phyloP scores from a whole-genome alignment of 805 yeast species.

The Hanseniaspora occidentalis region DNA sequence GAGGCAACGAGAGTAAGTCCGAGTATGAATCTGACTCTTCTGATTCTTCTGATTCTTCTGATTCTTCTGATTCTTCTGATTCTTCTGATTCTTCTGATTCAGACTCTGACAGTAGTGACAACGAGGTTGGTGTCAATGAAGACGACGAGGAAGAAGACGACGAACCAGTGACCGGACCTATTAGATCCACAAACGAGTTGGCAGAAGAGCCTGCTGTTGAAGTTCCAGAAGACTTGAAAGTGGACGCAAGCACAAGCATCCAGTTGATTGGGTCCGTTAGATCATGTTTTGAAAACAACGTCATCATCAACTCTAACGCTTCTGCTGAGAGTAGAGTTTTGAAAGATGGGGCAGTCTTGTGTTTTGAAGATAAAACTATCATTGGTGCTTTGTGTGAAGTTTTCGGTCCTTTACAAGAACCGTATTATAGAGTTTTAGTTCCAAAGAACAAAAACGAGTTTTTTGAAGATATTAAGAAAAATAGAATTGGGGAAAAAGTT shows the following conservation, averaged over 20 bases:
- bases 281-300: slow-evolving; percentile 57
- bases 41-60: neutral
- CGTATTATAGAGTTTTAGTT: slow-evolving; percentile 68
- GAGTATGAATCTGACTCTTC: neutral
- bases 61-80: slow-evolving; percentile 9
- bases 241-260: slow-evolving; percentile 50
- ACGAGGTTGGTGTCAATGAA: slow-evolving; percentile 7
- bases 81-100: slow-evolving; percentile 12
- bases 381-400: slow-evolving; percentile 79
- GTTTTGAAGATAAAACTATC: slow-evolving; percentile 56
- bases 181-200: slow-evolving; percentile 67
- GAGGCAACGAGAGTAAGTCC: too few relatives aligned
- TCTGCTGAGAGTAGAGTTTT: slow-evolving; percentile 82
- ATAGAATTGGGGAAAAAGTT: slow-evolving; percentile 43
- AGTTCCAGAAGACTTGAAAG: slow-evolving; percentile 48
- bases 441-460: slow-evolving; percentile 9
- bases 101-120: slow-evolving; percentile 12
- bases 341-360: slow-evolving; percentile 63
- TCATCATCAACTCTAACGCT: slow-evolving; percentile 54
- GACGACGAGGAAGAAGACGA: slow-evolving; percentile 28
- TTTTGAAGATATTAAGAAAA: slow-evolving; percentile 17
- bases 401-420: slow-evolving; percentile 76
- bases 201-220: slow-evolving; percentile 53
- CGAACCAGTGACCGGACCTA: slow-evolving; percentile 46
- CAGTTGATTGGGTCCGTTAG: slow-evolving; percentile 60